phyloP scores from a whole-genome alignment of 495 filamentous ascomycete species.

The Polyplosphaeria fusca region DNA sequence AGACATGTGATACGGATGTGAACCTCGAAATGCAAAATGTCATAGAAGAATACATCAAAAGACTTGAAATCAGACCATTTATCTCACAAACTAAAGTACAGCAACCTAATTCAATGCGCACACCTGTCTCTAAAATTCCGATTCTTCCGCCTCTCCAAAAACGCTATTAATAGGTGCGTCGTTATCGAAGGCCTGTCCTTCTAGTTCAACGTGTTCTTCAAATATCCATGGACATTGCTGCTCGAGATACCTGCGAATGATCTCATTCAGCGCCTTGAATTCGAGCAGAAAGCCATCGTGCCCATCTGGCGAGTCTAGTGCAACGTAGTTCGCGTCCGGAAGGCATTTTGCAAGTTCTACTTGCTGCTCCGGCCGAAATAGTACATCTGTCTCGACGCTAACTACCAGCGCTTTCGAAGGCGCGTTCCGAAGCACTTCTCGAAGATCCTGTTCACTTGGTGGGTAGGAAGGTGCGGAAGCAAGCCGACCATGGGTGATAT shows the following conservation, averaged over 20 bases:
- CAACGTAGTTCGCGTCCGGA: constrained; percentile 36
- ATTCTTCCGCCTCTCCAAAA: constrained; percentile 11
- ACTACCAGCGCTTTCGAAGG: constrained; percentile 38
- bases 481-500: constrained; percentile 36
- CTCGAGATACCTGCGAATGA: constrained; percentile 35
- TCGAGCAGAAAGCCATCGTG: constrained; percentile 45
- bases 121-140: too few relatives aligned
- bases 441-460: constrained; percentile 21
- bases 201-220: neutral
- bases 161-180: constrained; percentile 2
- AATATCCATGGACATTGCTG: constrained; percentile 36
- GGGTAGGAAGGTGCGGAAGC: neutral
- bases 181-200: neutral
- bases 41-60: too few relatives aligned
- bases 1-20: too few relatives aligned
- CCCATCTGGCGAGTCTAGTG: constrained; percentile 37
- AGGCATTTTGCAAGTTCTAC: constrained; percentile 35
- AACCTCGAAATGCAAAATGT: too few relatives aligned
- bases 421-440: constrained; percentile 26
- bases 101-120: too few relatives aligned
- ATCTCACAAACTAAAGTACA: too few relatives aligned
- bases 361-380: constrained; percentile 41
- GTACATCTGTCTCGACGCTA: constrained; percentile 40
- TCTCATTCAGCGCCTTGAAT: constrained; percentile 31
- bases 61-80: too few relatives aligned